Evolutionary conservation across 176 grass and related monocot species (phyloP).

Genomic region (Melocanna baccifera): DNA sequence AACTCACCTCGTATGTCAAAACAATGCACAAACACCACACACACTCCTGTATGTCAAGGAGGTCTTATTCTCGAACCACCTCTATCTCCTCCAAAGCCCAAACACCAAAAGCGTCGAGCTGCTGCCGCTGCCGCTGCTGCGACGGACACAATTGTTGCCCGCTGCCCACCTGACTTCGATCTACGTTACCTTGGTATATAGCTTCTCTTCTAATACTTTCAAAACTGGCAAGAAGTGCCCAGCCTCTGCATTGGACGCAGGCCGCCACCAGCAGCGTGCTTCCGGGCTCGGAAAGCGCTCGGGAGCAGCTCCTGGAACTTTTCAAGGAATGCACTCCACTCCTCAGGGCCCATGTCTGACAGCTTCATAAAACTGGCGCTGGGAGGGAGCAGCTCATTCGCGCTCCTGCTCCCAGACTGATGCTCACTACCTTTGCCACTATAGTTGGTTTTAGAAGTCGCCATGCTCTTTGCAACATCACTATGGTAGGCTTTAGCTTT

Average conservation of each 20-base stretch:
- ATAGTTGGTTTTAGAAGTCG: slow-evolving; percentile 50
- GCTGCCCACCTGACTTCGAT: slow-evolving; percentile 12
- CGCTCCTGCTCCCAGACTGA: slow-evolving; percentile 70
- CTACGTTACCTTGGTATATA: slow-evolving; percentile 34
- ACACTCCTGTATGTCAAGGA: slow-evolving; percentile 20
- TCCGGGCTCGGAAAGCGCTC: slow-evolving; percentile 48
- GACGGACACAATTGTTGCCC: neutral
- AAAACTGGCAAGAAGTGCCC: slow-evolving; percentile 95
- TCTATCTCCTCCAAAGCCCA: slow-evolving; percentile 15
- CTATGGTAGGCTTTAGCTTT: slow-evolving; percentile 39
- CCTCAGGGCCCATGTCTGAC: slow-evolving; percentile 61
- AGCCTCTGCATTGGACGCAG: slow-evolving; percentile 65
- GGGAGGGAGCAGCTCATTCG: slow-evolving; percentile 65
- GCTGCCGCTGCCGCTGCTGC: neutral
- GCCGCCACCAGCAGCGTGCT: slow-evolving; percentile 27
- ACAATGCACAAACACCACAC: slow-evolving; percentile 50
- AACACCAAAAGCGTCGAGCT: slow-evolving; percentile 27
- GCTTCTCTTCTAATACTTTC: slow-evolving; percentile 38
- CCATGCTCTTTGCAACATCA: slow-evolving; percentile 47
- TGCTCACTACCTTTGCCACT: slow-evolving; percentile 49
- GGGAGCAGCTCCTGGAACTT: slow-evolving; percentile 83
- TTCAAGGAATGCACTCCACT: slow-evolving; percentile 75
- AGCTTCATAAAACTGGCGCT: slow-evolving; percentile 80
- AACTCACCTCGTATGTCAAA: slow-evolving; percentile 37
- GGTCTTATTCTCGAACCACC: slow-evolving; percentile 40